Evolutionary conservation across 805 yeast genomes (phyloP).

Genomic region (Brettanomyces sp.): DNA sequence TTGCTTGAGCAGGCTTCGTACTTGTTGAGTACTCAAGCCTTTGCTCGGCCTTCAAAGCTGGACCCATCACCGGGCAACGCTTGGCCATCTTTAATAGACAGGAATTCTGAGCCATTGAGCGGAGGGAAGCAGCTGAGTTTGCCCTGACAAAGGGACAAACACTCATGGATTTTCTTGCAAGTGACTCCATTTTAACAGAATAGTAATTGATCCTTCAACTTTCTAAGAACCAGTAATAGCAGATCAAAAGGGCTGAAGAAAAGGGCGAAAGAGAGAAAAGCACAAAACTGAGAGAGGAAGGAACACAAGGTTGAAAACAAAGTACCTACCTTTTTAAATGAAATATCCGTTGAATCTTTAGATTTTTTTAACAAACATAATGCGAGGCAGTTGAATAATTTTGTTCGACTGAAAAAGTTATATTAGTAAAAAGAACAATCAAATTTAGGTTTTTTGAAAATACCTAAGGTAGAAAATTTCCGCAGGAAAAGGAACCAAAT

Average conservation of each 20-base stretch:
- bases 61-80: slow-evolving; percentile 86
- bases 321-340: too few relatives aligned
- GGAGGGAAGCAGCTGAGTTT: slow-evolving; percentile 49
- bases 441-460: too few relatives aligned
- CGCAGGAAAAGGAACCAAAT: too few relatives aligned
- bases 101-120: slow-evolving; percentile 39
- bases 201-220: too few relatives aligned
- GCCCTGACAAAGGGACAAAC: slow-evolving; percentile 75
- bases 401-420: too few relatives aligned
- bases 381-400: too few relatives aligned
- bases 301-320: background rate
- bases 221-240: background rate
- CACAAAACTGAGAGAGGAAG: background rate
- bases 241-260: background rate
- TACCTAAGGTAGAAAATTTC: too few relatives aligned
- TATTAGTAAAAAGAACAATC: too few relatives aligned
- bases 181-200: slow-evolving; percentile 52
- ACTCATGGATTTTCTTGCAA: slow-evolving; percentile 65
- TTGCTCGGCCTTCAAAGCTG: slow-evolving; percentile 42
- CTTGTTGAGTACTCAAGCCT: slow-evolving; percentile 37
- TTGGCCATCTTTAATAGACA: slow-evolving; percentile 50
- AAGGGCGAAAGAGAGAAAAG: background rate
- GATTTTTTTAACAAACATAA: too few relatives aligned
- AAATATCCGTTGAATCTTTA: too few relatives aligned
- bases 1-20: slow-evolving; percentile 35